Conservation (phyloP, 2,329 filamentous ascomycete genomes). For the Epichloe sibirici region DNA sequence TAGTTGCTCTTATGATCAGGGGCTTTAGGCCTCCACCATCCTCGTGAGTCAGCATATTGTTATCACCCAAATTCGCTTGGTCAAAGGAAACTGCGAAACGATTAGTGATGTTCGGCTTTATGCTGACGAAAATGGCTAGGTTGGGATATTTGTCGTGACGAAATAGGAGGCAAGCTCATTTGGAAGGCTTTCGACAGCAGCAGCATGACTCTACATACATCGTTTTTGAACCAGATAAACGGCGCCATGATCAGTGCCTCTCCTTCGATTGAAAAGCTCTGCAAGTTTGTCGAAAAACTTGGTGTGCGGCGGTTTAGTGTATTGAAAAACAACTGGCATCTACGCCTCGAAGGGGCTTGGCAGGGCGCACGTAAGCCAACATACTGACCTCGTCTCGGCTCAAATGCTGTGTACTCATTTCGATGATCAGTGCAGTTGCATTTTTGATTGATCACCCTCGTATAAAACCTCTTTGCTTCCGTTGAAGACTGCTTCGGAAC, state of each 20-base stretch:
- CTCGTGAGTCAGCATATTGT: constrained; percentile 48
- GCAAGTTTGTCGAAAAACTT: constrained; percentile 64
- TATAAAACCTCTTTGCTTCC: neutral
- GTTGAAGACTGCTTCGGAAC: neutral
- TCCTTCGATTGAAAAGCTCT: constrained; percentile 54
- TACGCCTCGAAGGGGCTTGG: neutral
- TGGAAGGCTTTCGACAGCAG: neutral
- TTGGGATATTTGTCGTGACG: constrained; percentile 31
- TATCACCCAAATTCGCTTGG: constrained; percentile 12
- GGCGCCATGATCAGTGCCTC: constrained; percentile 59
- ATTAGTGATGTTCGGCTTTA: neutral
- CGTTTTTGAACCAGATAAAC: constrained; percentile 69
- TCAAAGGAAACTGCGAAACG: neutral
- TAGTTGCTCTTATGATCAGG: constrained; percentile 71
- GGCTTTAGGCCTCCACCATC: constrained; percentile 48
- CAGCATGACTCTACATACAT: constrained; percentile 32
- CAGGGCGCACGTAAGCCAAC: neutral
- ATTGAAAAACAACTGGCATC: neutral
- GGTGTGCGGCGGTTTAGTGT: neutral
- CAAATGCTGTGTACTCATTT: constrained; percentile 19
- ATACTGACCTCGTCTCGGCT: constrained; percentile 28
- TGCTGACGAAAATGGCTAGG: constrained; percentile 13
- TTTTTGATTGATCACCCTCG: too few species aligned
- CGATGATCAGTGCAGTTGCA: neutral
- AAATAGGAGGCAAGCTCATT: constrained; percentile 19